Base-by-base conservation (phyloP, 805 yeast genomes). In the Blastobotrys mokoenaii region DNA sequence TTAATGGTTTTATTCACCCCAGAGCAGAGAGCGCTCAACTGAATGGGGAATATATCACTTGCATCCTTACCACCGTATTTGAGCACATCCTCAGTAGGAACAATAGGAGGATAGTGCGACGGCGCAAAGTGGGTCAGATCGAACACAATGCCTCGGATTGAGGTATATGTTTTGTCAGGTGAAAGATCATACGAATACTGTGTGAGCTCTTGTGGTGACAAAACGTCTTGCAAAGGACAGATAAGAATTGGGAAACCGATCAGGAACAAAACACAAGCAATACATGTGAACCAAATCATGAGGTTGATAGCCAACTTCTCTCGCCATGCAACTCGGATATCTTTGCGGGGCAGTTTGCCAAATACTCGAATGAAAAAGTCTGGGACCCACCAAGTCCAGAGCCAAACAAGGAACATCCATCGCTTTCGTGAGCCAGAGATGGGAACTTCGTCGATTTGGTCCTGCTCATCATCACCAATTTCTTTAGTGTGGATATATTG, bases 221-320 rank as follows among this genome's bases (percentile, higher is more conserved):
- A 54, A 17, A 68, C 64, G 44, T 68, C 56, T 46, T 68, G 70
- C 9, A 62, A 47, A 10, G 72, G 72, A 49, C 72, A 68, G 31
- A 68, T 56, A 27, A 68, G 57, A 38, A 60, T 59, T 5, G 72
- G 71, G 48, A 68, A 60, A 1, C 70, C 72, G 39, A 68, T 55
- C 33, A 63, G 50, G 35, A 65, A 58, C 15, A 63, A 51, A 46
- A 59, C 60, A 38, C 59, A 51, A 7, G 53, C 54, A 2, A 51
- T 58, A 45, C 72, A 68, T 35, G 64, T 46, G 9, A 65, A 52
- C 71, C 71, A 68, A 31, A 68, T 68, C 46, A 67, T 57, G 50
- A 68, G 12, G 41, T 68, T 68, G 53, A 68, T 68, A 7, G 72
- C 68, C 17, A 68, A 48, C 52, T 68, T 67, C 43, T 67, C 72